These are phyloP conservation scores for Phyllosticta citriasiana DNA, from an alignment of 2,329 filamentous ascomycete genomes.

Conservation along the genomic window DNA sequence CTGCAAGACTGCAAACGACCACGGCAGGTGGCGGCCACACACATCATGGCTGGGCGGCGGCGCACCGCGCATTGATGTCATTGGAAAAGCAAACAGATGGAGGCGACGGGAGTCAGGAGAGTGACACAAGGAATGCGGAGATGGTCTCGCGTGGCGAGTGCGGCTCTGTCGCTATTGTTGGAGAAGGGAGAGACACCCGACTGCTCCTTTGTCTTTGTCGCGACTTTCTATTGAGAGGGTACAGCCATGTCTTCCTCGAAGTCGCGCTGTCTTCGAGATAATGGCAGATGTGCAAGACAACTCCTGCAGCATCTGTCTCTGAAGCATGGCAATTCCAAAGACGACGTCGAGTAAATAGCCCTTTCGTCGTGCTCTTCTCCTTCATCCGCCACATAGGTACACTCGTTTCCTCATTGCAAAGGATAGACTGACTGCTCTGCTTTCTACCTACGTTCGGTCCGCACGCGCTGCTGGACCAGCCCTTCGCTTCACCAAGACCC, in stretches of 20 bases:
- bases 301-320: neutral
- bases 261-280: neutral
- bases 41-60: no score
- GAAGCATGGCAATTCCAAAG: neutral
- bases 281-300: neutral
- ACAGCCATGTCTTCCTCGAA: neutral
- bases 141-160: no score
- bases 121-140: no score
- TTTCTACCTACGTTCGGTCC: neutral
- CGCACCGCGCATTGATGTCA: no score
- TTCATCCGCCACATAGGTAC: neutral
- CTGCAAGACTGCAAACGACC: no score
- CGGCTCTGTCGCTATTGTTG: no score
- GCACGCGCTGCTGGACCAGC: neutral
- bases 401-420: neutral
- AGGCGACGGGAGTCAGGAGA: no score
- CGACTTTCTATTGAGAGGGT: neutral
- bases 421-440: neutral
- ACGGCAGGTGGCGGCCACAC: no score
- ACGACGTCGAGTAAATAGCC: neutral
- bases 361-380: neutral
- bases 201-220: neutral
- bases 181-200: no score
- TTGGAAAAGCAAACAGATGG: no score
- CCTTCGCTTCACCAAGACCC: neutral